phyloP scores from a whole-genome alignment of 2,329 filamentous ascomycete species.

The Calonectria pseudoturangicola region DNA sequence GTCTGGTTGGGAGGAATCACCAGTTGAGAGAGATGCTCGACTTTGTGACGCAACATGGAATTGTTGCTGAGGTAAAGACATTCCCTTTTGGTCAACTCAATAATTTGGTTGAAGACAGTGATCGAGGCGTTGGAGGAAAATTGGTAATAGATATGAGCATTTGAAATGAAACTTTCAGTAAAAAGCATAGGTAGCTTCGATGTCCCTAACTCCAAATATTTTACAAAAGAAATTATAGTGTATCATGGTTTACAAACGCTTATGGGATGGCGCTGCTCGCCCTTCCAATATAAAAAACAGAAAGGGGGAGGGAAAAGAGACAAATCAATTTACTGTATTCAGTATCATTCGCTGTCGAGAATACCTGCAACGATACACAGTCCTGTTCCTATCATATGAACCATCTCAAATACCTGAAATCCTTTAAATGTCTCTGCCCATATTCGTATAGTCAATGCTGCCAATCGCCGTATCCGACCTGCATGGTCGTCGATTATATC shows the following conservation, averaged over 20 bases:
- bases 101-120: background rate
- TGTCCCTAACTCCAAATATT: too few relatives aligned
- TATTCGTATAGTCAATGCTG: conserved; percentile 50
- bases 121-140: conserved; percentile 27
- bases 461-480: conserved; percentile 44
- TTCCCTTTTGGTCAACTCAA: conserved; percentile 28
- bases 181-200: too few relatives aligned
- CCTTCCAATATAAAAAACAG: too few relatives aligned
- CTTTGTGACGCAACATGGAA: conserved; percentile 4
- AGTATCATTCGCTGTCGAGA: background rate
- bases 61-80: conserved; percentile 17
- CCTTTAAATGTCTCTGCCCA: conserved; percentile 58
- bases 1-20: conserved; percentile 33
- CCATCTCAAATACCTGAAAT: conserved; percentile 54
- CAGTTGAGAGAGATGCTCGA: conserved; percentile 35
- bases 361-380: conserved; percentile 40
- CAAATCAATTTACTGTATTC: too few relatives aligned
- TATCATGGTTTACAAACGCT: too few relatives aligned
- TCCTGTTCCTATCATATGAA: conserved; percentile 47
- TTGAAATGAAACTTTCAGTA: too few relatives aligned
- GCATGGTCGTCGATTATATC: conserved; percentile 45
- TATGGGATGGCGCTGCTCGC: too few relatives aligned
- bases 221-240: too few relatives aligned
- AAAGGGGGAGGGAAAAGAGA: too few relatives aligned
- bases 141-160: conserved; percentile 31